phyloP scores from a whole-genome alignment of 2,329 filamentous ascomycete species.

The Ophiocordyceps australis region DNA sequence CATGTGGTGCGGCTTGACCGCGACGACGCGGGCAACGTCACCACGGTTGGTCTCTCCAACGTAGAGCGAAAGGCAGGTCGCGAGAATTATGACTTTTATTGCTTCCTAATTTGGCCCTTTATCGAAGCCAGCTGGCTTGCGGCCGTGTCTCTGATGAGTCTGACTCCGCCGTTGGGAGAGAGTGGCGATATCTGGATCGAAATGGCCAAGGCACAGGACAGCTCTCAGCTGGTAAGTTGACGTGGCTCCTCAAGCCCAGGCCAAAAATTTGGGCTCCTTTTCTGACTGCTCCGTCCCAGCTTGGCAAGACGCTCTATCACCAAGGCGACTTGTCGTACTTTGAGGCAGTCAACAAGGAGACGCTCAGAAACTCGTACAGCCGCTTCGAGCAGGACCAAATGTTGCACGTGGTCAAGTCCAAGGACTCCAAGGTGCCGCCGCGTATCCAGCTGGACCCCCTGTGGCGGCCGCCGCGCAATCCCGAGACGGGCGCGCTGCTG shows the following conservation, averaged over 20 bases:
- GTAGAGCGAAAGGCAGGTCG: conserved; percentile 60
- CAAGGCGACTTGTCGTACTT: conserved; percentile 96
- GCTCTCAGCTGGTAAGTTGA: conserved; percentile 53
- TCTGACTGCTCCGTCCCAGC: too few relatives aligned
- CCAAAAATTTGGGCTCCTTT: too few relatives aligned
- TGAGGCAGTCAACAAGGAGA: conserved; percentile 96
- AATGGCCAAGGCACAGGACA: conserved; percentile 58
- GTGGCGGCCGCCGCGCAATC: conserved; percentile 56
- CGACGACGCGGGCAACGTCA: conserved; percentile 34
- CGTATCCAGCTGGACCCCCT: conserved; percentile 52
- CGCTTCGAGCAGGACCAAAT: conserved; percentile 87
- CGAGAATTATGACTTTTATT: conserved; percentile 98
- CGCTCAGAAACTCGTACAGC: conserved; percentile 79
- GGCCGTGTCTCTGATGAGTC: conserved; percentile 69
- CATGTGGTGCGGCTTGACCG: conserved; percentile 53
- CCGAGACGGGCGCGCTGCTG: conserved; percentile 37
- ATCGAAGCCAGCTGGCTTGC: conserved; percentile 90
- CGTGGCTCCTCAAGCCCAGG: background rate
- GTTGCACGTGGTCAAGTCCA: conserved; percentile 52
- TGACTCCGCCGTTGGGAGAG: conserved; percentile 49
- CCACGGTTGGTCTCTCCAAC: conserved; percentile 54
- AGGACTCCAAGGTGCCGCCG: conserved; percentile 41
- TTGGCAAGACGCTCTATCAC: conserved; percentile 93
- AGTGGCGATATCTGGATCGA: conserved; percentile 64
- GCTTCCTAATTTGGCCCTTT: conserved; percentile 96